Evolutionary conservation across 2,329 filamentous ascomycete species (phyloP), one percentile per base, ranked within the genome.

Genomic region (Aspergillus floridensis): DNA sequence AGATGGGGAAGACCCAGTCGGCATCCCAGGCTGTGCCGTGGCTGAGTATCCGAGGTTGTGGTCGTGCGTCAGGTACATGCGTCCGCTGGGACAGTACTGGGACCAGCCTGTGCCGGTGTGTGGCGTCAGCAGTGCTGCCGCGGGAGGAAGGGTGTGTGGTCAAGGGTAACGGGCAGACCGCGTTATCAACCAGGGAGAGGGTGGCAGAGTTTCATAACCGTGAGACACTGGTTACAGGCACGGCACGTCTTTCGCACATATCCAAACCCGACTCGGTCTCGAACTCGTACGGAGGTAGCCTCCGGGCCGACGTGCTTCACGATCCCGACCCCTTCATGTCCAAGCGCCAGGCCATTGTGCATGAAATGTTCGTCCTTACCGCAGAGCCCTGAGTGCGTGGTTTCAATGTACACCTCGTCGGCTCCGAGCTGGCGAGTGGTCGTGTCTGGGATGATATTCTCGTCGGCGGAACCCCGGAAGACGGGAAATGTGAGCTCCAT

Each of bases 241-340:
- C 70, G 68, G 49, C 73, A 75, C 19, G 64, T 46, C 38, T 60
- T 56, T 47, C 70, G 68, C n/a, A 64, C 59, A 47, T 70, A 75
- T 11, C 73, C 73, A 47, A 68, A 73, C 41, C 72, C 74, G 5
- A 70, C 73, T 16, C 66, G 65, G 11, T 74, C 72, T 38, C 73
- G 73, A 53, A 78, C 76, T 70, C 82, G 81, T 54, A 84, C 66
- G 16, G 72, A 62, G 49, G 73, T 74, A 59, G 79, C 80, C 7
- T 67, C 68, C 6, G 80, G 76, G 2, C 82, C 82, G 31, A 78
- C 61, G 19, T 73, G 71, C 58, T 81, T 75, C 47, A 85, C 76
- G 8, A 81, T 66, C 50, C 82, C 83, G 46, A 79, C 77, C 53
- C 82, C 82, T 66, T 85, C 82, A 70, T 85, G 82, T 44, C 82